These are phyloP conservation scores for Hypsizygus marmoreus DNA, from an alignment of 768 basidiomycete genomes.

Conservation along the genomic window DNA sequence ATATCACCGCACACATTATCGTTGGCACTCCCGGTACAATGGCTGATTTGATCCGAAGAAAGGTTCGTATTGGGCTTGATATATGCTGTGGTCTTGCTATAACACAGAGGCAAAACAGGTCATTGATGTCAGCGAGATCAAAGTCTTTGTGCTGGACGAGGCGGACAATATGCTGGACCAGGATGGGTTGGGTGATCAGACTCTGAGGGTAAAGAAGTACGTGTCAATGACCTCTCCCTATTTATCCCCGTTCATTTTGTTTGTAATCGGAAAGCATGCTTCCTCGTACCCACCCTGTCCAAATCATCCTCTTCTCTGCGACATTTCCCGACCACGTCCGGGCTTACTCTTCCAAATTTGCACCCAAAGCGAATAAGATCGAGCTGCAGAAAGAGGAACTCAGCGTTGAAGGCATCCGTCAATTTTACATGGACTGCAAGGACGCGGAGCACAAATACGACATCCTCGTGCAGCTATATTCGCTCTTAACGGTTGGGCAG, in stretches of 20 bases:
- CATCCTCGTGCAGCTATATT: constrained; percentile 87
- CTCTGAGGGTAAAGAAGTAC: constrained; percentile 90
- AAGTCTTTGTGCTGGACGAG: constrained; percentile 95
- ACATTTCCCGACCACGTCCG: constrained; percentile 96
- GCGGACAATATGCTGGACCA: constrained; percentile 99
- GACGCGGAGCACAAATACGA: constrained; percentile 94
- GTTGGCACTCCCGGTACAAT: constrained; percentile 98
- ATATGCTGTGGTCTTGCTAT: not conserved
- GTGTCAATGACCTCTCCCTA: constrained; percentile 20
- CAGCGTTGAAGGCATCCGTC: constrained; percentile 90
- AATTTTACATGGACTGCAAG: constrained; percentile 97
- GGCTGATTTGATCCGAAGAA: constrained; percentile 79
- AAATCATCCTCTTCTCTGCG: constrained; percentile 96
- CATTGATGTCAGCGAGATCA: constrained; percentile 78
- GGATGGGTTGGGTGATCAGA: constrained; percentile 93
- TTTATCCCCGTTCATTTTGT: constrained; percentile 3
- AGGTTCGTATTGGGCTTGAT: constrained; percentile 28
- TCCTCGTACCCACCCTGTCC: constrained; percentile 52
- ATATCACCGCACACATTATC: constrained; percentile 84
- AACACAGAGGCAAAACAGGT: constrained; percentile 35
- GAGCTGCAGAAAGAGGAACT: constrained; percentile 93
- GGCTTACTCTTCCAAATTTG: constrained; percentile 88
- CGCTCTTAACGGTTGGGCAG: constrained; percentile 91
- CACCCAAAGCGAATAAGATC: constrained; percentile 94
- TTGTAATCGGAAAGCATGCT: constrained; percentile 48